Evolutionary conservation across 2,329 filamentous ascomycete genomes (phyloP).

Genomic region (Thermoascus crustaceus): DNA sequence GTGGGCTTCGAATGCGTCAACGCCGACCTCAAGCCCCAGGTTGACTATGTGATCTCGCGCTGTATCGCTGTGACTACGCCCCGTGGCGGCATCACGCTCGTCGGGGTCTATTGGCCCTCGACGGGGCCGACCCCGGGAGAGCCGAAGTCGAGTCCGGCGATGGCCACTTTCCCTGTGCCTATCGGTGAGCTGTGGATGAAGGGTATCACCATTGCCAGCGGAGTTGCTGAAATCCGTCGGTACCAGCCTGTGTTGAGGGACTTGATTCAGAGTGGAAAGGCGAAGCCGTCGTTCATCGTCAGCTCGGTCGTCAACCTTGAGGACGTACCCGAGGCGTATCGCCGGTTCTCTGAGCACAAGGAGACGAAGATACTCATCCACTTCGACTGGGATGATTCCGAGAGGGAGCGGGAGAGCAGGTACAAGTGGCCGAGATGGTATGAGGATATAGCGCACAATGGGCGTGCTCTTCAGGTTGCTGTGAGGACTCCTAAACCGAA

Average conservation of each 20-base stretch:
- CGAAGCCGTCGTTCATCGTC: slow-evolving; percentile 3
- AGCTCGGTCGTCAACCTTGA: background rate
- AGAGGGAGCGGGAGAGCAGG: no score
- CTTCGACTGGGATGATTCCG: background rate
- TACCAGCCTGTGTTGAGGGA: background rate
- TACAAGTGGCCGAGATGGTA: no score
- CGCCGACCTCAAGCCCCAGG: background rate
- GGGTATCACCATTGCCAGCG: background rate
- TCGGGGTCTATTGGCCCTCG: background rate
- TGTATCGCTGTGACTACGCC: background rate
- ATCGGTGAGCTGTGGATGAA: background rate
- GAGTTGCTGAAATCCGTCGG: background rate
- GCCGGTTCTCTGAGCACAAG: background rate
- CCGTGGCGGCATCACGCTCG: background rate
- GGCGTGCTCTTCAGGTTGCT: no score
- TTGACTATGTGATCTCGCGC: background rate
- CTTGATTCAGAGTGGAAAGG: slow-evolving; percentile 1
- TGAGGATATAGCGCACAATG: no score
- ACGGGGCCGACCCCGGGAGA: background rate
- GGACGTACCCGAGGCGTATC: slow-evolving; percentile 2
- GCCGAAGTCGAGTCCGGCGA: background rate
- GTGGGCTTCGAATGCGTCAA: slow-evolving; percentile 1
- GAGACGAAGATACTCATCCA: slow-evolving; percentile 1
- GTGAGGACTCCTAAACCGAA: no score
- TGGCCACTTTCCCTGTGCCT: background rate